Percentiles rank a stretch among this genome's conserved stretches.
phyloP scores from a whole-genome alignment of 2,329 filamentous ascomycete species.

The Stachybotrys echinatus region DNA sequence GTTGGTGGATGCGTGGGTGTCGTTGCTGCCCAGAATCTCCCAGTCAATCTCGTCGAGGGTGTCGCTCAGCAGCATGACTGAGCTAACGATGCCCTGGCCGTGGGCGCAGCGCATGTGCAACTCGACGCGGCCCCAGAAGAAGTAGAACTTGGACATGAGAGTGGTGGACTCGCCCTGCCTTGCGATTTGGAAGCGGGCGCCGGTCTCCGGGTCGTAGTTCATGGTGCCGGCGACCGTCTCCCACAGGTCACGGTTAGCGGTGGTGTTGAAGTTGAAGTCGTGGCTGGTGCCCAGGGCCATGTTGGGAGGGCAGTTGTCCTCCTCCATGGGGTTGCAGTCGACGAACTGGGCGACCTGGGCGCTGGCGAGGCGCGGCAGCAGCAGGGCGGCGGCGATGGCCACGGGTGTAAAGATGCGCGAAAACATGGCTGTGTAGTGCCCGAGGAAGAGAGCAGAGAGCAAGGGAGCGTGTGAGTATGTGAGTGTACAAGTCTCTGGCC shows the following conservation, averaged over 20 bases:
- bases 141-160: slow-evolving; percentile 73
- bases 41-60: slow-evolving; percentile 86
- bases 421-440: slow-evolving; percentile 12
- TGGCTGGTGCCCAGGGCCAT: slow-evolving; percentile 63
- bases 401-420: slow-evolving; percentile 21
- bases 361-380: slow-evolving; percentile 38
- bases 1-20: slow-evolving; percentile 61
- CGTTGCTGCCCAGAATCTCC: slow-evolving; percentile 70
- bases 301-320: slow-evolving; percentile 62
- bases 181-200: slow-evolving; percentile 67
- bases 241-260: slow-evolving; percentile 50
- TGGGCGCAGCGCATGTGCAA: slow-evolving; percentile 70
- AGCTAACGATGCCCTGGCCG: slow-evolving; percentile 72
- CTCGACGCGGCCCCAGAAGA: slow-evolving; percentile 80
- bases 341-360: slow-evolving; percentile 68
- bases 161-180: slow-evolving; percentile 72
- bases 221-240: slow-evolving; percentile 63
- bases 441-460: neutral
- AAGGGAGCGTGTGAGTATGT: neutral
- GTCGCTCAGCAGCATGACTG: slow-evolving; percentile 78
- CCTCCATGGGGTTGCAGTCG: slow-evolving; percentile 70
- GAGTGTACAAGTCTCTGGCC: neutral
- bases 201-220: slow-evolving; percentile 53
- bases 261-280: slow-evolving; percentile 57
- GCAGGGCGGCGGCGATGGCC: slow-evolving; percentile 17